Evolutionary conservation across 2,329 filamentous ascomycete genomes (phyloP), one percentile per base, ranked within the genome.

Genomic region (Rachicladosporium sp.): DNA sequence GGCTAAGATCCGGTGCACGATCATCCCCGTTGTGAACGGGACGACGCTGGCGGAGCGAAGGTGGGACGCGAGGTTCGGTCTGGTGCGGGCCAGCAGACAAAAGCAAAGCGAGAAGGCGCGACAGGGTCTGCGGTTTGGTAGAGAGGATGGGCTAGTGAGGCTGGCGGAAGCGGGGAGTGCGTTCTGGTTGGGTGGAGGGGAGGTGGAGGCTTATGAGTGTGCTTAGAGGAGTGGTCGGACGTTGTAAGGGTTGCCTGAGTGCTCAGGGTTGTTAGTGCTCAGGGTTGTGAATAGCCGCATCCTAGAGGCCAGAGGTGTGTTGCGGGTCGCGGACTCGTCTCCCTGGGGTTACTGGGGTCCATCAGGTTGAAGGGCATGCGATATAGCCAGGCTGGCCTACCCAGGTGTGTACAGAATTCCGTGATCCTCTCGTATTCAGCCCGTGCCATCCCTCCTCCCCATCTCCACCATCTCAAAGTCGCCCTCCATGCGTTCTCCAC

Each of bases 391-490:
- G 23, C 8, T 27, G 23, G 4, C 23, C 23, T 27, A 27, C 23
- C 23, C 23, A 7, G 6, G 23, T 27, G 4, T 27, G 23, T 27
- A 7, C 23, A 27, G 23, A 27, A 27, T 27, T 27, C 23, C 4
- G 23, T 4, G 23, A 8, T 27, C 23, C 23, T 27, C 23, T 4
- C 23, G 8, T 27, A 7, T 7, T 27, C 23, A 27, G 23, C 23
- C 23, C 23, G 23, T 27, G 7, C 23, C 23, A 27, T 27, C 23
- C 8, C 23, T 63, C 67, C 11, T 57, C 63, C 2, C 65, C 67
- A 46, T 69, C 67, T 50, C 55, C 56, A 10, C 62, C 64, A 44
- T 56, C 53, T 10, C 62, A 61, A 43, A 27, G 4, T 27, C 23
- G 23, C 23, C 23, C 23, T 27, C 23, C 23, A 27, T 27, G 4